These are phyloP conservation scores for Aspergillus sp. DNA, from an alignment of 2,329 filamentous ascomycete genomes.

Conservation along the genomic window DNA sequence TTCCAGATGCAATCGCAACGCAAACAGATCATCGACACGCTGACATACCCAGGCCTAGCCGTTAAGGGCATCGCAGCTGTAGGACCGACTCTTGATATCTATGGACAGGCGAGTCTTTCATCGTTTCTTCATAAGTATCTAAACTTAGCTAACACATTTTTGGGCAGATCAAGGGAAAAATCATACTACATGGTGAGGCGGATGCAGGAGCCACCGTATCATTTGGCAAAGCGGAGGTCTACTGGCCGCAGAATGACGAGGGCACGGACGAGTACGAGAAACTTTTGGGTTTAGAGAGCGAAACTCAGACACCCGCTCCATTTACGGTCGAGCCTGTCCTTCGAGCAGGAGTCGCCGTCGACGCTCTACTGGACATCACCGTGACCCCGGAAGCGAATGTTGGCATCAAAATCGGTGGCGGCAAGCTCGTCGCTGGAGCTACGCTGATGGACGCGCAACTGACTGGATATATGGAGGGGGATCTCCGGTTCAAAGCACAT, in stretches of 20 bases:
- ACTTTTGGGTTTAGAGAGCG: not conserved
- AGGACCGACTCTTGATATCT: slow-evolving; percentile 23
- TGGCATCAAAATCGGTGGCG: slow-evolving; percentile 19
- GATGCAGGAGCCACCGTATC: slow-evolving; percentile 13
- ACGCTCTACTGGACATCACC: slow-evolving; percentile 17
- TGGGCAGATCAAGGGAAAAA: slow-evolving; percentile 15
- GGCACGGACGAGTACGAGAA: slow-evolving; percentile 1
- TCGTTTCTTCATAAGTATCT: not conserved
- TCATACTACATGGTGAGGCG: slow-evolving; percentile 18
- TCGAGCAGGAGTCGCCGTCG: slow-evolving; percentile 14
- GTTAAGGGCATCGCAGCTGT: slow-evolving; percentile 26
- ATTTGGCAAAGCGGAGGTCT: slow-evolving; percentile 21
- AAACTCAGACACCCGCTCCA: not conserved
- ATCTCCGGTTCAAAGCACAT: slow-evolving; percentile 2
- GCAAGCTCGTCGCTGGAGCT: not conserved
- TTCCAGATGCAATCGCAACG: slow-evolving; percentile 12
- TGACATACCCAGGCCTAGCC: slow-evolving; percentile 25
- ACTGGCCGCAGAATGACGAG: slow-evolving; percentile 20
- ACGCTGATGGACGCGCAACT: slow-evolving; percentile 5
- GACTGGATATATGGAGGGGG: not conserved
- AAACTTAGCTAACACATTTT: not conserved
- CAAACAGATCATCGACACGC: slow-evolving; percentile 23
- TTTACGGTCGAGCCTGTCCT: slow-evolving; percentile 16
- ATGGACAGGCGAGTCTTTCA: slow-evolving; percentile 9
- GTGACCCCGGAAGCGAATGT: slow-evolving; percentile 21